Evolutionary conservation across 768 basidiomycete genomes (phyloP).

Genomic region (Gyrodon lividus): DNA sequence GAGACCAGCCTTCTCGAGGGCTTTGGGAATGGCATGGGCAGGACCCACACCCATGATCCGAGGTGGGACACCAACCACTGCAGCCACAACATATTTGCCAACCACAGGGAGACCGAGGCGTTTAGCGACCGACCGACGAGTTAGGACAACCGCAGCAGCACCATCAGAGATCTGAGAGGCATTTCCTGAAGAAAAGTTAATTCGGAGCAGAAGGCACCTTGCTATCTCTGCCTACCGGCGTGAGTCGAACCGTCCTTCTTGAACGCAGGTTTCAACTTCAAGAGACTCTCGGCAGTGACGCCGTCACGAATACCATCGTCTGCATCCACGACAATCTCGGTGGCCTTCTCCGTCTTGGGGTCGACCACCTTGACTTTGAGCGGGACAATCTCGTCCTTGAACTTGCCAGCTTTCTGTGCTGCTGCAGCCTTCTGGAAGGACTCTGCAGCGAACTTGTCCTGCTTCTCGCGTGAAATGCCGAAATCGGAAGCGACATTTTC

Average conservation of each 20-base stretch:
- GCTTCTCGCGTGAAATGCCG: conserved; percentile 66
- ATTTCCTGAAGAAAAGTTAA: conserved; percentile 47
- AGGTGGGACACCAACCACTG: conserved; percentile 78
- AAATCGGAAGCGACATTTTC: conserved; percentile 86
- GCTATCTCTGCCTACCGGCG: conserved; percentile 45
- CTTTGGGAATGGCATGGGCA: conserved; percentile 80
- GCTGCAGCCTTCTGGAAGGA: conserved; percentile 84
- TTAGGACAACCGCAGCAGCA: conserved; percentile 84
- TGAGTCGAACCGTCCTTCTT: conserved; percentile 72
- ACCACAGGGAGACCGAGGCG: conserved; percentile 82
- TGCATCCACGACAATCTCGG: conserved; percentile 65
- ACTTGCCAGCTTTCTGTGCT: conserved; percentile 79
- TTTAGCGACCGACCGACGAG: conserved; percentile 76
- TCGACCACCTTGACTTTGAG: conserved; percentile 68
- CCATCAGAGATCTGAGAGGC: conserved; percentile 92
- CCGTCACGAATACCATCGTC: conserved; percentile 90
- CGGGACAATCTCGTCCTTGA: conserved; percentile 82
- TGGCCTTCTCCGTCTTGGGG: conserved; percentile 69
- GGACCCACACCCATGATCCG: conserved; percentile 92
- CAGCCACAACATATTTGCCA: conserved; percentile 78
- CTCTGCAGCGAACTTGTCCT: conserved; percentile 81
- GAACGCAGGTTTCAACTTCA: conserved; percentile 88
- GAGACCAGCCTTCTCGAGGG: conserved; percentile 66
- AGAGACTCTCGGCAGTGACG: conserved; percentile 73
- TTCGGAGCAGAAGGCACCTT: neutral